Base-by-base conservation (phyloP, 441 rosid genomes). In the Gossypium armourianum region DNA sequence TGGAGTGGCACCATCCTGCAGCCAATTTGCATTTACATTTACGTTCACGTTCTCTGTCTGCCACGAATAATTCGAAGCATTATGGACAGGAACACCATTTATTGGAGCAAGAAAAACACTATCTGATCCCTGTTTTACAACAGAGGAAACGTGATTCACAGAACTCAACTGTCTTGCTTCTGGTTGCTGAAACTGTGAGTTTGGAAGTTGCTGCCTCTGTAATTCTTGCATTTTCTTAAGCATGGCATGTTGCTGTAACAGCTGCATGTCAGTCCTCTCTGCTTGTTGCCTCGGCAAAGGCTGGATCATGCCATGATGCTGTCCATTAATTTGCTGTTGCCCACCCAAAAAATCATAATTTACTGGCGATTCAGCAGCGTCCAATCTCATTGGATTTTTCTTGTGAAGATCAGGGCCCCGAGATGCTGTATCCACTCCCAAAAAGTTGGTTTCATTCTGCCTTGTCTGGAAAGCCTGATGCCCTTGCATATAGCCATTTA, bases 311-410 rank as follows among this genome's bases (percentile, higher is more conserved):
- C 85, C 84, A 75, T 88, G 81, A 71, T 81, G 83, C 79, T 85
- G 95, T 78, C 74, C 75, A 67, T 73, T 82, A 76, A 82, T 36
- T 72, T 85, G 94, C 47, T 85, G 96, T 73, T 83, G 93, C 72
- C 79, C 86, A 69, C 91, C 90, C 73, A 84, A 88, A 82, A 86
- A 84, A 77, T 89, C 86, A 66, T 70, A 88, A 84, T 86, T 85
- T 69, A 81, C 86, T 5, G 96, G 88, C 76, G 90, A 79, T 76
- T 88, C 96, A 69, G 78, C 77, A 81, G 81, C 80, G 74, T 85
- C 92, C 77, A 66, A 72, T 75, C 83, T 83, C 70, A 54, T 72
- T 47, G 80, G 74, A 78, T 80, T 85, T 81, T 47, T 80, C 81
- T 80, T 81, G 23, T 78, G 87, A 77, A 78, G 74, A 52, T 89